Conservation (phyloP, 2,329 filamentous ascomycete species). For the Pestalotiopsis sp. region DNA sequence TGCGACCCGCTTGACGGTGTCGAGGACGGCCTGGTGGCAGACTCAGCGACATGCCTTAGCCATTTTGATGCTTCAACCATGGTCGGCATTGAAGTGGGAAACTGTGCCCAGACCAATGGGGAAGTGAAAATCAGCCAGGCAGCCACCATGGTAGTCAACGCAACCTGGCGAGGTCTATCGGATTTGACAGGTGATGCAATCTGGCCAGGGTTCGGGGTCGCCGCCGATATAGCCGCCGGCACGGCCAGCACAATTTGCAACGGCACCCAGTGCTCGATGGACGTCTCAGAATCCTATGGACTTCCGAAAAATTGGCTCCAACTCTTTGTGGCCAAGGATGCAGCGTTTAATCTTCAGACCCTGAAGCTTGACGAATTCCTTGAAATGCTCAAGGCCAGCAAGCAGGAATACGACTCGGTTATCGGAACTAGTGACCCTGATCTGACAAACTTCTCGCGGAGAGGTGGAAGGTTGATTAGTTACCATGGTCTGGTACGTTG, state of each 20-base stretch:
- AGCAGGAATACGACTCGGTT: background rate
- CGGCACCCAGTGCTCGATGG: background rate
- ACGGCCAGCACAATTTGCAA: background rate
- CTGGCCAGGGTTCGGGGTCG: background rate
- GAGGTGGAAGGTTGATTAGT: background rate
- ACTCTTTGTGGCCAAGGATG: background rate
- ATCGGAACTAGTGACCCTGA: background rate
- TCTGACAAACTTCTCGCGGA: background rate
- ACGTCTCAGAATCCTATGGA: background rate
- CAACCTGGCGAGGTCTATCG: background rate
- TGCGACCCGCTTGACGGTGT: constrained; percentile 7
- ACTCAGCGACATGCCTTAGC: background rate
- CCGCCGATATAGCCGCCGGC: background rate
- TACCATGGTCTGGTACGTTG: constrained; percentile 1
- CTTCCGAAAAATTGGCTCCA: background rate
- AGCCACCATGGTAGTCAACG: background rate
- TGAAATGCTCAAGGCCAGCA: background rate
- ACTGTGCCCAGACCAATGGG: background rate
- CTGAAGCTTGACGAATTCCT: background rate
- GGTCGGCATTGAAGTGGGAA: background rate
- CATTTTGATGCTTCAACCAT: background rate
- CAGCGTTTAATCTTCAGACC: background rate
- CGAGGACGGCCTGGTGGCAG: background rate
- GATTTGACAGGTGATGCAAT: background rate
- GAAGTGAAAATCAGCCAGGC: background rate